Base-by-base conservation (phyloP, 2,329 filamentous ascomycete genomes). In the Cladosporium sp. region DNA sequence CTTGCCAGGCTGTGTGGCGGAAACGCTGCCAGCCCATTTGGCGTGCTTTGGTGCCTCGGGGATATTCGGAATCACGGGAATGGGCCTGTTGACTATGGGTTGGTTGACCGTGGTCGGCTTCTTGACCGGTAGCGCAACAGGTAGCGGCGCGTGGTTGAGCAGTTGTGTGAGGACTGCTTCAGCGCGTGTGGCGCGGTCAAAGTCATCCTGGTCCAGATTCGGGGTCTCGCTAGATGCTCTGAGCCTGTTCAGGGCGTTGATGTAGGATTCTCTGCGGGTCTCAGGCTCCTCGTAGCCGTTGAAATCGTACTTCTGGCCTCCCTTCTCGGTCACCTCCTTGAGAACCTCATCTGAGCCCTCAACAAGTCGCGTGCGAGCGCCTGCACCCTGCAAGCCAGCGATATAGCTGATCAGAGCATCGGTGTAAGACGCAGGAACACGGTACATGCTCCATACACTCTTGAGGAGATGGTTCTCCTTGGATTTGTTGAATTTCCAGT, bases 401-500 rank as follows among this genome's bases (percentile, higher is more conserved):
- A 97, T 86, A 79, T 97, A 98, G 60, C 87, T 84, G 74, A 90
- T 86, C 49, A 97, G 87, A 25, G 88, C 83, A 56, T 85, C 79
- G 66, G 91, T 88, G 78, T 94, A 86, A 66, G 85, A 80, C 18
- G 88, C 80, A 0, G 93, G 91, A 51, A 97, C 86, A 51, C 86
- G 85, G 71, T 88, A 86, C 69, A 88, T 80, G 70, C 91, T 88
- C 75, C 96, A 91, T 54, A 91, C 80, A 80, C 96, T 88, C 77
- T 95, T 94, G 75, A 97, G 86, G 14, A 97, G 83, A 71, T 91
- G 87, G 63, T 89, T 91, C 78, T 97, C 93, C 75, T 92, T 88
- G 71, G 92, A 93, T 81, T 97, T 97, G 82, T 96, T 96, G 82
- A 97, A 98, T 78, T 97, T 97, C 94, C 94, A 98, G 71, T 83